A percentile compares a stretch with the other conserved stretches of the same genome.
Conservation (phyloP, 257 asterid genomes). For the Fraxinus excelsior region DNA sequence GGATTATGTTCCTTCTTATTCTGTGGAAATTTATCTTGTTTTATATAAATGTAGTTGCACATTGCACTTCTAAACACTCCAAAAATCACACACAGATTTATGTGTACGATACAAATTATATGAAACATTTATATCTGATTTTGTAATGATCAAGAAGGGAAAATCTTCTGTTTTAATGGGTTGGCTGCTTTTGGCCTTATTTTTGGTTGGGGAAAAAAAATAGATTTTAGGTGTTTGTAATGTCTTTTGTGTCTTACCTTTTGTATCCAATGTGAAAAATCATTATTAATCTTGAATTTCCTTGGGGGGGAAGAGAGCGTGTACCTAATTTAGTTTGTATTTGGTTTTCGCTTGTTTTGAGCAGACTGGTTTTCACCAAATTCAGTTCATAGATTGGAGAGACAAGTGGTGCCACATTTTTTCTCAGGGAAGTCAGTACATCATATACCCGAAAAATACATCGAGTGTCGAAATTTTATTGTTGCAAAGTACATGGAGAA, state of each 20-base stretch:
- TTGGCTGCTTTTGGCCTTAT: background rate
- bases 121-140: slow-evolving; percentile 8
- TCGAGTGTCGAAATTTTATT: slow-evolving; percentile 79
- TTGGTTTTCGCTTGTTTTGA: slow-evolving; percentile 7
- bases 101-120: slow-evolving; percentile 1
- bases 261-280: background rate
- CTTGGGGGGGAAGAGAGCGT: background rate
- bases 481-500: slow-evolving; percentile 94
- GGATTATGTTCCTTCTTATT: background rate
- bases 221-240: background rate
- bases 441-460: slow-evolving; percentile 84
- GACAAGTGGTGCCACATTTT: slow-evolving; percentile 99
- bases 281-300: slow-evolving; percentile 6
- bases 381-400: slow-evolving; percentile 93
- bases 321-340: background rate
- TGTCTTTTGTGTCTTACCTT: background rate
- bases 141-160: background rate
- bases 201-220: background rate
- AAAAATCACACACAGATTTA: slow-evolving; percentile 3
- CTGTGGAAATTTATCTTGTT: background rate
- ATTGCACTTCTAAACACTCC: slow-evolving; percentile 8
- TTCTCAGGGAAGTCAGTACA: slow-evolving; percentile 85
- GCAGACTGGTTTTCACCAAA: slow-evolving; percentile 98
- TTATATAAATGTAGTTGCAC: background rate
- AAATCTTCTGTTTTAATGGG: background rate